Percentiles rank a stretch among this genome's conserved stretches.
phyloP scores from a whole-genome alignment of 1,284 basidiomycete genomes.

The Anthracocystis setariae region DNA sequence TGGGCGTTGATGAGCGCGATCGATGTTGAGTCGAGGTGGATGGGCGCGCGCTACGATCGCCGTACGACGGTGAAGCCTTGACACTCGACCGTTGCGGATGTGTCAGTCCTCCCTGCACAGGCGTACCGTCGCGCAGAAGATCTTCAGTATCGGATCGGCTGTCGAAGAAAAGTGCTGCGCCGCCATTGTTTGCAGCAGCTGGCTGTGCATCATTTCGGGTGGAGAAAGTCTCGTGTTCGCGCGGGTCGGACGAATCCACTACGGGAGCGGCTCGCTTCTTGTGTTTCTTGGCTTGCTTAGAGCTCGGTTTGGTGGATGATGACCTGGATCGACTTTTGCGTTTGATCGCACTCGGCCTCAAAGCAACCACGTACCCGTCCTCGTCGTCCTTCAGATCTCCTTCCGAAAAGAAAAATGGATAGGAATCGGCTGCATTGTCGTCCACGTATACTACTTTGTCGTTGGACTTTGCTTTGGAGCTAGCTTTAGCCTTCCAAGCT shows the following conservation, averaged over 20 bases:
- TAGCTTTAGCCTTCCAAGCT: slow-evolving; percentile 11
- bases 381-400: slow-evolving; percentile 14
- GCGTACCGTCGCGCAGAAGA: slow-evolving; percentile 10
- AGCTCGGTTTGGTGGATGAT: neutral
- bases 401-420: slow-evolving; percentile 23
- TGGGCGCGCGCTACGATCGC: slow-evolving; percentile 11
- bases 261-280: neutral
- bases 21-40: neutral
- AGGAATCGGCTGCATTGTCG: neutral
- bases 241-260: too few species aligned
- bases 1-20: neutral
- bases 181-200: neutral
- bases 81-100: slow-evolving; percentile 5
- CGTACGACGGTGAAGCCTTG: slow-evolving; percentile 13
- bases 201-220: too few species aligned
- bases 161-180: slow-evolving; percentile 23
- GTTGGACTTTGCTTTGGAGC: slow-evolving; percentile 8
- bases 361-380: slow-evolving; percentile 6
- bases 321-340: neutral
- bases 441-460: slow-evolving; percentile 15
- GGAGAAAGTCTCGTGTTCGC: neutral
- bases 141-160: slow-evolving; percentile 16
- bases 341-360: slow-evolving; percentile 4
- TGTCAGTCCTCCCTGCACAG: neutral
- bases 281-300: neutral